These are phyloP conservation scores for Tetrahymena thermophila DNA, from an alignment of 73 alveolate species.

Conservation along the genomic window DNA sequence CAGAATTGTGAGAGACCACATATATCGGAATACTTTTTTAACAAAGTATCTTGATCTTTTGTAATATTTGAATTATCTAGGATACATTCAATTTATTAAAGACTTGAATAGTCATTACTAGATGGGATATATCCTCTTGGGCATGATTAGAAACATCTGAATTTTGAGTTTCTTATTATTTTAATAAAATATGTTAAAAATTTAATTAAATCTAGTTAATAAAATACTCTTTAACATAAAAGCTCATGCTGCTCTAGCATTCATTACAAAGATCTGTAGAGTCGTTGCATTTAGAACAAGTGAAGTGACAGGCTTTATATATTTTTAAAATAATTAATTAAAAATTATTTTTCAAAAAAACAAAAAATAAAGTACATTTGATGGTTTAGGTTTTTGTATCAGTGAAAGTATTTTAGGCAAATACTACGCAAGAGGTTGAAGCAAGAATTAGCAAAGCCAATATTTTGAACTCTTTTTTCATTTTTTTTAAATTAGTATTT, in stretches of 20 bases:
- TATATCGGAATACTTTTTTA: not conserved
- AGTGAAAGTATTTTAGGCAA: not conserved
- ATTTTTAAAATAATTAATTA: not conserved
- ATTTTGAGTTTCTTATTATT: not conserved
- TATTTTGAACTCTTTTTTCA: not conserved
- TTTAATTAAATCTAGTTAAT: not conserved
- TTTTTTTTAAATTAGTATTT: not conserved
- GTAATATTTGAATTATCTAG: not conserved
- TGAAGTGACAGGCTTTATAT: not conserved
- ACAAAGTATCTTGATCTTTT: not conserved
- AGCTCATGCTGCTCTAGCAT: not conserved
- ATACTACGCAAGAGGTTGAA: not conserved
- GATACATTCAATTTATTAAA: not conserved
- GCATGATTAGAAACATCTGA: not conserved
- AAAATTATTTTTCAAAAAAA: not conserved
- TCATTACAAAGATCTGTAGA: not conserved
- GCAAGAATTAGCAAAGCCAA: not conserved
- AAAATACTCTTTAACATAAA: not conserved
- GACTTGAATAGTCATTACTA: not conserved
- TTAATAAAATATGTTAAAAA: not conserved
- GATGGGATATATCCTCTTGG: not conserved
- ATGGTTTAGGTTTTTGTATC: not conserved
- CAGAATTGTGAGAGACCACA: not conserved
- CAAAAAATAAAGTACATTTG: not conserved
- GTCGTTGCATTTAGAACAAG: not conserved